Base-by-base conservation (phyloP, 2,329 filamentous ascomycete genomes). In the Gaeumannomyces tritici region DNA sequence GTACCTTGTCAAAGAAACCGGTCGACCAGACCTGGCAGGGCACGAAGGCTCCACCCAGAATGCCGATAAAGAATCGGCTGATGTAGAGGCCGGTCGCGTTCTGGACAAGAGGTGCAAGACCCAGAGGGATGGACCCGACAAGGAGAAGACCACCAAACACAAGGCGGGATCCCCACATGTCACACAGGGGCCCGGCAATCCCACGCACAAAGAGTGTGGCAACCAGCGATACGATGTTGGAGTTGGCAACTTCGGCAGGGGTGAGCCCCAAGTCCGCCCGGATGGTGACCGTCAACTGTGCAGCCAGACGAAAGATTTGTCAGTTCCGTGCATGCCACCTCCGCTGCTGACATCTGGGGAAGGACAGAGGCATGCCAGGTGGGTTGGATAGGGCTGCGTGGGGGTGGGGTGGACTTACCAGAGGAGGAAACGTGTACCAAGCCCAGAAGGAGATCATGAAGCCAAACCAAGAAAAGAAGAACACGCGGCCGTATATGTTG, bases 11-110 rank as follows among this genome's bases (percentile, higher is more conserved):
- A 73, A 91, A 96, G 79, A 96, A 96, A 0, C 88, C 91, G 0
- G 91, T 96, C 12, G 89, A 90, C 91, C 92, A 96, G 8, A 96
- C 93, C 72, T 96, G 91, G 73, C 91, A 96, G 15, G 90, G 90
- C 0, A 93, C 90, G 69, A 93, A 93, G 1, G 85, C 84, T 2
- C 87, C 89, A 55, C 90, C 90, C 0, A 93, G 83, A 56, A 93
- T 88, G 64, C 89, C 89, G 65, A 93, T 85, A 75, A 93, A 93
- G 79, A 93, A 93, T 57, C 90, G 85, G 59, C 89, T 82, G 26
- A 83, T 76, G 67, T 91, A 87, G n/a, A 93, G 81, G 11, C 89
- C 87, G 5, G 74, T 76, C 7, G 85, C 85, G 61, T 81, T 86
- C 59, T 85, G 86, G 54, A 93, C 85, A 1, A 91, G 86, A 7